Conservation (phyloP, 2,329 filamentous ascomycete species). For the Macrophomina pseudophaseolina region DNA sequence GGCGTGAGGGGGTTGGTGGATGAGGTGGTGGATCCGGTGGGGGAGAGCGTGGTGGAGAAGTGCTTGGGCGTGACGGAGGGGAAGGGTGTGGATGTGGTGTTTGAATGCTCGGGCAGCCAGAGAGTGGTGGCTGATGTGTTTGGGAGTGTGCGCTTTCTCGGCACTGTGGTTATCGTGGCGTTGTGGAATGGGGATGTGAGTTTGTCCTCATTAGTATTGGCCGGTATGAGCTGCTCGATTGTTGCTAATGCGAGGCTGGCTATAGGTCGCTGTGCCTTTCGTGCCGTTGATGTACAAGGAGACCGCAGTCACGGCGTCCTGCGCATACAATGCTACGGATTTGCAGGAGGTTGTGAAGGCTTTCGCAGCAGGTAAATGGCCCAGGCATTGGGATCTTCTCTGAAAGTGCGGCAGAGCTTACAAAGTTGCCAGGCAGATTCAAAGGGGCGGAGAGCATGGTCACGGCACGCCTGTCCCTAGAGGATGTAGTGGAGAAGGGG, state of each 20-base stretch:
- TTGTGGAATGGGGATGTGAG: constrained; percentile 40
- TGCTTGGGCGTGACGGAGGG: constrained; percentile 45
- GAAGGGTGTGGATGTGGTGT: constrained; percentile 62
- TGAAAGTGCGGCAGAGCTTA: not conserved
- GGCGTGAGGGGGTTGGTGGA: constrained; percentile 45
- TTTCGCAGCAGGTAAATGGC: constrained; percentile 37
- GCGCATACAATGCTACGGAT: constrained; percentile 40
- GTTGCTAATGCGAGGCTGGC: not conserved
- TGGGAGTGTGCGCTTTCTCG: constrained; percentile 37
- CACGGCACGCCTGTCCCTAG: constrained; percentile 61
- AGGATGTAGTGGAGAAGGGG: constrained; percentile 62
- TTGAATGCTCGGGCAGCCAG: constrained; percentile 63
- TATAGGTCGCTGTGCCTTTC: constrained; percentile 39
- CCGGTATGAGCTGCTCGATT: not conserved
- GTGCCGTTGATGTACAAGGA: constrained; percentile 38
- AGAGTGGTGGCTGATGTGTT: constrained; percentile 38
- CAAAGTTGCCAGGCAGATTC: constrained; percentile 35
- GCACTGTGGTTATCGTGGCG: constrained; percentile 42
- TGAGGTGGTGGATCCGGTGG: constrained; percentile 35
- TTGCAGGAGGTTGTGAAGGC: constrained; percentile 42
- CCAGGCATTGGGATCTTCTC: not conserved
- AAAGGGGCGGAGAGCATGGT: constrained; percentile 58
- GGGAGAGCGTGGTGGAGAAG: constrained; percentile 36
- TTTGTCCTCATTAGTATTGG: not conserved
- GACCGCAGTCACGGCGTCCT: constrained; percentile 36